A percentile compares a stretch with the other conserved stretches of the same genome.
Evolutionary conservation across 345 rosid species (phyloP).

Genomic region (Murraya koenigii): DNA sequence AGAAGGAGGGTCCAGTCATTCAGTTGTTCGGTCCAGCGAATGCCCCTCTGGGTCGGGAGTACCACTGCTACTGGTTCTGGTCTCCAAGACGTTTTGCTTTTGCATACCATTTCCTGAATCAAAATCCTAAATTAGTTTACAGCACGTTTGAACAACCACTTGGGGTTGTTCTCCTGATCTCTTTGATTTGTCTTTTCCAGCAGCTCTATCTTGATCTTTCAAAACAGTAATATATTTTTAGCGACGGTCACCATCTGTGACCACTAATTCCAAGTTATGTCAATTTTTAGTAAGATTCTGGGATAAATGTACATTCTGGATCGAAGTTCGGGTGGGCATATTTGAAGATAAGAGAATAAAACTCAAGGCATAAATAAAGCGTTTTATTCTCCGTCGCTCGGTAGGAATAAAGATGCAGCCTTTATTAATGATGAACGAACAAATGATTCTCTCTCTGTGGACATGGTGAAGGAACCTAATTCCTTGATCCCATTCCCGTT

Average conservation of each 20-base stretch:
- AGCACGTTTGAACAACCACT: too few species aligned
- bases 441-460: background rate
- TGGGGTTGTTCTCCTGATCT: background rate
- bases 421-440: background rate
- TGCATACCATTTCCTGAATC: too few species aligned
- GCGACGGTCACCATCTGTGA: too few species aligned
- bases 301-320: background rate
- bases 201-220: background rate
- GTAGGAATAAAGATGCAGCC: conserved; percentile 15
- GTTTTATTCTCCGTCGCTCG: background rate
- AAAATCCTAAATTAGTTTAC: background rate
- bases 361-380: background rate
- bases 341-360: conserved; percentile 9
- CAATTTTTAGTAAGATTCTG: background rate
- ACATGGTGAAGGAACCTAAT: conserved; percentile 24
- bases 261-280: background rate
- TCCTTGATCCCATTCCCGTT: conserved; percentile 7
- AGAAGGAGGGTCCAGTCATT: too few species aligned
- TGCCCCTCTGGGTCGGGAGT: too few species aligned
- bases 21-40: too few species aligned
- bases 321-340: background rate
- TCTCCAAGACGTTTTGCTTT: background rate
- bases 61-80: background rate
- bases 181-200: background rate
- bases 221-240: too few species aligned